A percentile compares a stretch with the other conserved stretches of the same genome.
These are phyloP conservation scores for Scytalidium sp. DNA, from an alignment of 2,329 filamentous ascomycete genomes.

Conservation along the genomic window DNA sequence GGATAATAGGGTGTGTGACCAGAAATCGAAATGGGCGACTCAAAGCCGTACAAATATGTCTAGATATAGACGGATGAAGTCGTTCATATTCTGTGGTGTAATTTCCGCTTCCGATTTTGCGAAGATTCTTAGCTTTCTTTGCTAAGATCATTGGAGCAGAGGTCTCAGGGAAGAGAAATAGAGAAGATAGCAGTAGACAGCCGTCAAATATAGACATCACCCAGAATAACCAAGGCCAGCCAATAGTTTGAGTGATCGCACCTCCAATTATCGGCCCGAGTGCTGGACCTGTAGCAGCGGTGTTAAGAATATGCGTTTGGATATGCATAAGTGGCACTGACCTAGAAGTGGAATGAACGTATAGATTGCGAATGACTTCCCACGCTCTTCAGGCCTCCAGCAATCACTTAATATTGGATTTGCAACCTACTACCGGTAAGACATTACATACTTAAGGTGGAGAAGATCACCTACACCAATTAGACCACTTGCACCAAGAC, in stretches of 20 bases:
- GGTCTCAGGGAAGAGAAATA: no score
- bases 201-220: constrained; percentile 41
- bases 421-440: no score
- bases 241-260: constrained; percentile 39
- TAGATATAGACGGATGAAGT: constrained; percentile 21
- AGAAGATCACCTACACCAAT: constrained; percentile 36
- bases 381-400: constrained; percentile 42
- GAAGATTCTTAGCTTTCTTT: no score
- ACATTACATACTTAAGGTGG: no score
- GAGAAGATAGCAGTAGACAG: no score
- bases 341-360: constrained; percentile 38
- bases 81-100: constrained; percentile 48
- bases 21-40: constrained; percentile 44
- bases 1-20: constrained; percentile 49
- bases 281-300: constrained; percentile 32
- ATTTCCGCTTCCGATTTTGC: no score
- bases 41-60: constrained; percentile 25
- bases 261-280: constrained; percentile 44
- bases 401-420: no score
- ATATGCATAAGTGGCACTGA: no score
- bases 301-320: no score
- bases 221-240: constrained; percentile 52
- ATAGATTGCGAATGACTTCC: constrained; percentile 31
- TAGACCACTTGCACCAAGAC: constrained; percentile 41
- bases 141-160: no score